These are phyloP conservation scores for Cryptococcus jaspeensis DNA, from an alignment of 1,284 basidiomycete species.

Conservation along the genomic window DNA sequence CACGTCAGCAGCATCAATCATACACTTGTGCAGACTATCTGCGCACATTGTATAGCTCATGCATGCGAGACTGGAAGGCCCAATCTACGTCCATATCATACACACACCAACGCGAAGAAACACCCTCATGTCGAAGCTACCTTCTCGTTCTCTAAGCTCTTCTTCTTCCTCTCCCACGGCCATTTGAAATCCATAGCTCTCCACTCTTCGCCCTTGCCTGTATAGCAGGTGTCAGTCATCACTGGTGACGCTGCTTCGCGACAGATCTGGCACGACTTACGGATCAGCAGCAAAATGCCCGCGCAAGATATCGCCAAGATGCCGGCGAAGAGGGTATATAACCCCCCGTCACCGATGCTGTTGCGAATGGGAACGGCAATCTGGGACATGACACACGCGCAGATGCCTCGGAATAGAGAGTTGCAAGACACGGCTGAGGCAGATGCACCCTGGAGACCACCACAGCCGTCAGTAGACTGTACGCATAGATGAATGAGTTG, in stretches of 20 bases:
- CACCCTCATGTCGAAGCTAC: neutral
- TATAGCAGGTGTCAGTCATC: neutral
- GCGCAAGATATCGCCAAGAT: constrained; percentile 55
- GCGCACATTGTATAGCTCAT: too few relatives aligned
- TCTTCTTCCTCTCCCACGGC: constrained; percentile 11
- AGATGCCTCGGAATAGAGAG: constrained; percentile 43
- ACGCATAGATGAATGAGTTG: neutral
- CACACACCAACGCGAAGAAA: neutral
- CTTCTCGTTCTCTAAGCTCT: constrained; percentile 5
- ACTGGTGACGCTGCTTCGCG: too few relatives aligned
- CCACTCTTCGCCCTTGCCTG: constrained; percentile 30
- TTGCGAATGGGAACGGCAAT: constrained; percentile 50
- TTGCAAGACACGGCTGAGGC: constrained; percentile 44
- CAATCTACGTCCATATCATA: too few relatives aligned
- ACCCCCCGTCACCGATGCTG: constrained; percentile 65
- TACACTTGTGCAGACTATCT: too few relatives aligned
- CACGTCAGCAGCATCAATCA: too few relatives aligned
- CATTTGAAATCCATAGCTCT: constrained; percentile 16
- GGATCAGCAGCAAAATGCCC: constrained; percentile 8
- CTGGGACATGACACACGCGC: constrained; percentile 47
- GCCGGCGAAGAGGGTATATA: constrained; percentile 70
- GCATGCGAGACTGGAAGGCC: too few relatives aligned
- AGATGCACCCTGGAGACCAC: constrained; percentile 28
- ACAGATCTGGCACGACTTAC: too few relatives aligned
- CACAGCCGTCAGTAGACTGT: neutral